Percentiles rank a stretch among this genome's conserved stretches.
Evolutionary conservation across 2,329 filamentous ascomycete genomes (phyloP).

Genomic region (Seiridium unicorne): DNA sequence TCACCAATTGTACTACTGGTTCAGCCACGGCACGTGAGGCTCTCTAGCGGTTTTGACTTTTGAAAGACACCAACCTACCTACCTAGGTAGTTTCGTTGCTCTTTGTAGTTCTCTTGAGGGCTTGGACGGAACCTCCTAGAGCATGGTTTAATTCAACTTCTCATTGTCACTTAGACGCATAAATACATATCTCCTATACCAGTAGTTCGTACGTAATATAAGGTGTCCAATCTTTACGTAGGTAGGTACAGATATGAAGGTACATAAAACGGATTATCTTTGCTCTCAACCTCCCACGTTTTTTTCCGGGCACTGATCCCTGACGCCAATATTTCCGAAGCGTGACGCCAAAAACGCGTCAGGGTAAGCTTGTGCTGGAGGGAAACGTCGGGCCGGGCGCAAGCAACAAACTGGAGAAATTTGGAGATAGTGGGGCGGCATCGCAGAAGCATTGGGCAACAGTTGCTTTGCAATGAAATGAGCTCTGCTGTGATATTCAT

Average conservation of each 20-base stretch:
- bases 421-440: slow-evolving; percentile 5
- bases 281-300: neutral
- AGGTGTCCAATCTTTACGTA: too few relatives aligned
- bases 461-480: slow-evolving; percentile 6
- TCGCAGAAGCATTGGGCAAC: slow-evolving; percentile 1
- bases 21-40: neutral
- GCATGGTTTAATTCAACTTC: too few relatives aligned
- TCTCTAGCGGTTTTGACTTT: neutral
- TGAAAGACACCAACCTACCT: neutral
- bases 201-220: too few relatives aligned
- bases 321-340: neutral
- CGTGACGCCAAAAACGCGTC: slow-evolving; percentile 1
- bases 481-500: slow-evolving; percentile 10
- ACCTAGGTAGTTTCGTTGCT: neutral
- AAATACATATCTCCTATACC: too few relatives aligned
- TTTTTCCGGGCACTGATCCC: neutral
- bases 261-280: neutral
- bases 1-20: too few relatives aligned
- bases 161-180: too few relatives aligned
- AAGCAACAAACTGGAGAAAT: neutral
- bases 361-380: neutral
- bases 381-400: neutral
- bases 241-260: too few relatives aligned
- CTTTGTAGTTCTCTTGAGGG: neutral
- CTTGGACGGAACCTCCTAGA: neutral